Percentiles rank a stretch among this genome's conserved stretches.
These are phyloP conservation scores for Pyronema omphalodes DNA, from an alignment of 495 filamentous ascomycete species.

Conservation along the genomic window DNA sequence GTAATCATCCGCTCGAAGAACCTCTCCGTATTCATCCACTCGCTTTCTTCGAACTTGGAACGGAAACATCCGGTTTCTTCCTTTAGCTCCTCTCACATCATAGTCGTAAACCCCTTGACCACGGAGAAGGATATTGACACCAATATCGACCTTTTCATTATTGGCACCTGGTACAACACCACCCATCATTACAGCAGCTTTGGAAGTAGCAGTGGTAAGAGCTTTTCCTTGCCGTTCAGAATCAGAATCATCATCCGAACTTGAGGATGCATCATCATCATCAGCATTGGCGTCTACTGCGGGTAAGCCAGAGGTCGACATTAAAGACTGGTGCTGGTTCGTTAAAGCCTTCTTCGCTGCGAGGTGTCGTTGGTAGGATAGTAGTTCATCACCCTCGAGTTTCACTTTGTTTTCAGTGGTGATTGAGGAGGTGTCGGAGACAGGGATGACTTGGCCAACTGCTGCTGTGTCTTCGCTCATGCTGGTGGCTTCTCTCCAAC, in stretches of 20 bases:
- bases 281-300: constrained; percentile 34
- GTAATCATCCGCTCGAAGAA: constrained; percentile 85
- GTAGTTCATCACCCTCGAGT: constrained; percentile 53
- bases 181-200: constrained; percentile 46
- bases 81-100: constrained; percentile 82
- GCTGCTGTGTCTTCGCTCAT: constrained; percentile 11
- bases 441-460: constrained; percentile 8
- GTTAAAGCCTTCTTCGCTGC: constrained; percentile 38
- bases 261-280: constrained; percentile 66
- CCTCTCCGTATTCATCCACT: constrained; percentile 78
- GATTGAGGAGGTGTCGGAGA: constrained; percentile 1
- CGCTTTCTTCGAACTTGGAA: constrained; percentile 62
- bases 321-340: constrained; percentile 15
- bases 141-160: constrained; percentile 70
- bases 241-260: constrained; percentile 70
- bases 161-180: constrained; percentile 22
- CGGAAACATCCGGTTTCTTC: constrained; percentile 82
- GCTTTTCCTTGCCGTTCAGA: constrained; percentile 81
- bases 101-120: constrained; percentile 78
- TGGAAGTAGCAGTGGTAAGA: constrained; percentile 29
- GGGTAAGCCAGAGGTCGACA: constrained; percentile 15
- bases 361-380: constrained; percentile 75
- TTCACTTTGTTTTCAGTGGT: constrained; percentile 26
- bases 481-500: constrained; percentile 13
- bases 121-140: constrained; percentile 78